These are phyloP conservation scores for Cardiosporidium cionae DNA, from an alignment of 169 alveolate species.

Conservation along the genomic window DNA sequence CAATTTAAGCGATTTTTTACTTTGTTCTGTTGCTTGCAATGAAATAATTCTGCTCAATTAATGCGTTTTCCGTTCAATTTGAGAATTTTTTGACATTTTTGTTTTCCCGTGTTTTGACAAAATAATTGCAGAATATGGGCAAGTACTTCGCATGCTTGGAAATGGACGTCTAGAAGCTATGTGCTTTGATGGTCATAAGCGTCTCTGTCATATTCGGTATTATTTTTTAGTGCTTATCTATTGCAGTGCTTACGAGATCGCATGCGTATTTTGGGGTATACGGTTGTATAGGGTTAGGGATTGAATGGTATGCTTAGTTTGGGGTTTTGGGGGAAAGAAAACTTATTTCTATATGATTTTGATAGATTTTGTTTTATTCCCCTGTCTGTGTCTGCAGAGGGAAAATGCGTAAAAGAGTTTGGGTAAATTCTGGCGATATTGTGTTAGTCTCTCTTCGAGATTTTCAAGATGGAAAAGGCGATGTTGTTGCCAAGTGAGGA, in stretches of 20 bases:
- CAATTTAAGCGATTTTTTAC: not conserved
- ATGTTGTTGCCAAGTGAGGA: slow-evolving; percentile 86
- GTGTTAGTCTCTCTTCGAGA: slow-evolving; percentile 92
- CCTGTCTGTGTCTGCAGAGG: slow-evolving; percentile 65
- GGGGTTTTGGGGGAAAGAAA: no score
- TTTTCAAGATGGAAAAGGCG: slow-evolving; percentile 96
- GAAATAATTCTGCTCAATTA: not conserved
- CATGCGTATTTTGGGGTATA: no score
- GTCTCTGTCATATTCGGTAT: slow-evolving; percentile 91
- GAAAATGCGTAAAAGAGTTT: slow-evolving; percentile 92
- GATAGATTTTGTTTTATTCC: no score
- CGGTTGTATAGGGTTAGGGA: no score
- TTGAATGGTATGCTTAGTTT: no score
- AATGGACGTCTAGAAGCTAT: slow-evolving; percentile 95
- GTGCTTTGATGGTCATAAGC: slow-evolving; percentile 93
- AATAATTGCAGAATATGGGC: slow-evolving; percentile 82
- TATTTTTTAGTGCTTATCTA: no score
- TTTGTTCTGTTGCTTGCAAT: not conserved
- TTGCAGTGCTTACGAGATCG: no score
- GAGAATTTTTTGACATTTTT: slow-evolving; percentile 1
- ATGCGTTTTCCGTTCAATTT: not conserved
- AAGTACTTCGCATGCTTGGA: slow-evolving; percentile 94
- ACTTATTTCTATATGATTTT: no score
- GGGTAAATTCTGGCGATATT: slow-evolving; percentile 96
- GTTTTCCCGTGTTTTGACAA: not conserved